Percentiles rank a stretch among this genome's conserved stretches.
Conservation (phyloP, 2,329 filamentous ascomycete species). For the Exophiala xenobiotica region DNA sequence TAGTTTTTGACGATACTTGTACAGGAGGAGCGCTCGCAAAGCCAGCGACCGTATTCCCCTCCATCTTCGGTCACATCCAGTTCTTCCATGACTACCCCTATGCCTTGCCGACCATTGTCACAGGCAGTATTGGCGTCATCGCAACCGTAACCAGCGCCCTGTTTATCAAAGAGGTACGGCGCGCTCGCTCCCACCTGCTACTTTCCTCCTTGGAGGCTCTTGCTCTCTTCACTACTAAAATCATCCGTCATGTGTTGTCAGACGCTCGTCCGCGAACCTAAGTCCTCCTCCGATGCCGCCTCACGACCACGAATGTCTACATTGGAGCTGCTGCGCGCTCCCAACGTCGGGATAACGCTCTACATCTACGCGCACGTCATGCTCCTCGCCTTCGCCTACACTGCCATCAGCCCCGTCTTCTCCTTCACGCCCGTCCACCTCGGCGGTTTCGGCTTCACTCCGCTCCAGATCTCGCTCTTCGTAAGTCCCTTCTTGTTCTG, state of each 20-base stretch:
- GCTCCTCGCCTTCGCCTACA: conserved; percentile 70
- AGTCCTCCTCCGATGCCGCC: conserved; percentile 2
- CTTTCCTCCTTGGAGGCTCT: neutral
- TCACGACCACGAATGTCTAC: conserved; percentile 43
- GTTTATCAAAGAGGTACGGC: conserved; percentile 58
- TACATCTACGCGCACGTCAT: conserved; percentile 65
- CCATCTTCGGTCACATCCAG: conserved; percentile 52
- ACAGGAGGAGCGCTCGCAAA: conserved; percentile 66
- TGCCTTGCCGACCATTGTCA: conserved; percentile 61
- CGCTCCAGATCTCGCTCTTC: conserved; percentile 64
- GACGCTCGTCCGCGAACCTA: conserved; percentile 14
- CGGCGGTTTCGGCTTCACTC: conserved; percentile 65
- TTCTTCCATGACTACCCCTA: conserved; percentile 68
- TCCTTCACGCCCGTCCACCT: conserved; percentile 62
- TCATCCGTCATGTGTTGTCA: neutral
- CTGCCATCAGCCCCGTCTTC: conserved; percentile 67
- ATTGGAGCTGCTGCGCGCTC: conserved; percentile 58
- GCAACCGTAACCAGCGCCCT: conserved; percentile 54
- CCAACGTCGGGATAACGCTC: conserved; percentile 66
- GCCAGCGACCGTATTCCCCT: conserved; percentile 63
- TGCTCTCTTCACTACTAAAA: neutral
- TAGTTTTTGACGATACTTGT: neutral
- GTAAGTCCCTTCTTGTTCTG: too few species aligned
- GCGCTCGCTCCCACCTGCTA: neutral
- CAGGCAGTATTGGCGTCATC: conserved; percentile 54